A percentile compares a stretch with the other conserved stretches of the same genome.
Evolutionary conservation across 1,284 basidiomycete species (phyloP).

Genomic region (Marasmius sp.): DNA sequence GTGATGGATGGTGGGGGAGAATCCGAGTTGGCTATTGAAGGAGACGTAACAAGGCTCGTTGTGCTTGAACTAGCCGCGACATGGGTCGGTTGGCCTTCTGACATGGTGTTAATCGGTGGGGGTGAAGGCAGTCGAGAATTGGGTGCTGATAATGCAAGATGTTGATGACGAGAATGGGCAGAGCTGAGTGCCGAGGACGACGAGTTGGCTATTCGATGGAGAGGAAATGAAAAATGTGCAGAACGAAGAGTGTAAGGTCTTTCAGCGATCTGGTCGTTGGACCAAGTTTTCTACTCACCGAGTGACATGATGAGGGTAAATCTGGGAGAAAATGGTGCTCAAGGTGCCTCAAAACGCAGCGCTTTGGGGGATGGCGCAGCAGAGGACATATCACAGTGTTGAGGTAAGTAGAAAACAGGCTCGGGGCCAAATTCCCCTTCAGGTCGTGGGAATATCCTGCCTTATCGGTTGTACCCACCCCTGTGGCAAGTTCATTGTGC

Average conservation of each 20-base stretch:
- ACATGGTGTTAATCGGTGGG: conserved; percentile 15
- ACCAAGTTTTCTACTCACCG: conserved; percentile 12
- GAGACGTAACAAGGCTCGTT: conserved; percentile 13
- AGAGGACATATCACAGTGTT: conserved; percentile 4
- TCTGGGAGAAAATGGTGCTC: background rate
- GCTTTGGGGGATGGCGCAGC: background rate
- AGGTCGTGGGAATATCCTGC: background rate
- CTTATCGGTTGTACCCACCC: background rate
- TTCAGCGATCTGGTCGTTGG: conserved; percentile 5
- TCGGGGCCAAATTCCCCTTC: background rate
- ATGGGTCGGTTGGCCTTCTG: conserved; percentile 10
- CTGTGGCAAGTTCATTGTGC: background rate
- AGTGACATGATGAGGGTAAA: conserved; percentile 10
- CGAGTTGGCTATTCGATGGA: conserved; percentile 7
- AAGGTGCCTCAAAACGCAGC: background rate
- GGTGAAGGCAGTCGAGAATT: conserved; percentile 15
- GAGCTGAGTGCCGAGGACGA: conserved; percentile 9
- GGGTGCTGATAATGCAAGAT: conserved; percentile 13
- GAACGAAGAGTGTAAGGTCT: conserved; percentile 7
- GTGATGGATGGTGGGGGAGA: conserved; percentile 17
- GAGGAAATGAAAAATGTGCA: conserved; percentile 3
- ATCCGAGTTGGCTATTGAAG: conserved; percentile 5
- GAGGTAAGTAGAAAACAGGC: conserved; percentile 2
- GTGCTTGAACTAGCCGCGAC: conserved; percentile 19
- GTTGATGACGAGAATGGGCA: conserved; percentile 1